These are phyloP conservation scores for Bruguiera gymnorhiza DNA, from an alignment of 345 rosid species.

Conservation along the genomic window DNA sequence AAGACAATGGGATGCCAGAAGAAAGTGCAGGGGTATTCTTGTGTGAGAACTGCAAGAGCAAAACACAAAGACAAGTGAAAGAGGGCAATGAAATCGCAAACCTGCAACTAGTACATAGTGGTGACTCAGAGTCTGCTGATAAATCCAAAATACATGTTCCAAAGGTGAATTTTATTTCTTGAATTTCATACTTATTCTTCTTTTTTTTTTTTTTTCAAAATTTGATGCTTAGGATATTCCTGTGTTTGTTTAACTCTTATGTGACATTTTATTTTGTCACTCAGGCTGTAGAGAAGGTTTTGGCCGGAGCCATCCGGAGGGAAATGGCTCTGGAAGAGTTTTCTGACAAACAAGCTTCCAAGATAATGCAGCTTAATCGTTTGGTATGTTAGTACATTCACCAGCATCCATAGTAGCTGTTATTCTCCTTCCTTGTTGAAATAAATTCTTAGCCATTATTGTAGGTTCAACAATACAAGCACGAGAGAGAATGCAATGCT, in stretches of 20 bases:
- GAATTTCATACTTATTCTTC: not conserved
- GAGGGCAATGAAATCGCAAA: slow-evolving; percentile 44
- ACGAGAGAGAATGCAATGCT: slow-evolving; percentile 94
- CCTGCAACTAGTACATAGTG: slow-evolving; percentile 60
- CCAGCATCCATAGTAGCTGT: slow-evolving; percentile 7
- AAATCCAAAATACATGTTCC: slow-evolving; percentile 72
- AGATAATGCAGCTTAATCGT: slow-evolving; percentile 85
- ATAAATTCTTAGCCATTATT: slow-evolving; percentile 19
- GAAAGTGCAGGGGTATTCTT: slow-evolving; percentile 37
- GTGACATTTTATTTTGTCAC: slow-evolving; percentile 11
- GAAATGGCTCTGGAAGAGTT: slow-evolving; percentile 97
- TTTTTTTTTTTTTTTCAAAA: not conserved
- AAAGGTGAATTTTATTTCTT: slow-evolving; percentile 46
- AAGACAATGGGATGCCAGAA: slow-evolving; percentile 37
- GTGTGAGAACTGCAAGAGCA: slow-evolving; percentile 63
- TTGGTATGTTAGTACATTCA: slow-evolving; percentile 50
- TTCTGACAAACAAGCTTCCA: slow-evolving; percentile 81
- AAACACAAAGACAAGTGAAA: slow-evolving; percentile 38
- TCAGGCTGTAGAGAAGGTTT: slow-evolving; percentile 94
- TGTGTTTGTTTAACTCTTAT: not conserved
- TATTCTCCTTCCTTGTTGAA: slow-evolving; percentile 4
- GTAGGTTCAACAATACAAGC: slow-evolving; percentile 97
- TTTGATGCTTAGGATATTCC: not conserved
- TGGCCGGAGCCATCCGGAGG: slow-evolving; percentile 94
- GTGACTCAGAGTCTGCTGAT: slow-evolving; percentile 52